Evolutionary conservation across 2,329 filamentous ascomycete genomes (phyloP).

Genomic region (Cercospora canescens): DNA sequence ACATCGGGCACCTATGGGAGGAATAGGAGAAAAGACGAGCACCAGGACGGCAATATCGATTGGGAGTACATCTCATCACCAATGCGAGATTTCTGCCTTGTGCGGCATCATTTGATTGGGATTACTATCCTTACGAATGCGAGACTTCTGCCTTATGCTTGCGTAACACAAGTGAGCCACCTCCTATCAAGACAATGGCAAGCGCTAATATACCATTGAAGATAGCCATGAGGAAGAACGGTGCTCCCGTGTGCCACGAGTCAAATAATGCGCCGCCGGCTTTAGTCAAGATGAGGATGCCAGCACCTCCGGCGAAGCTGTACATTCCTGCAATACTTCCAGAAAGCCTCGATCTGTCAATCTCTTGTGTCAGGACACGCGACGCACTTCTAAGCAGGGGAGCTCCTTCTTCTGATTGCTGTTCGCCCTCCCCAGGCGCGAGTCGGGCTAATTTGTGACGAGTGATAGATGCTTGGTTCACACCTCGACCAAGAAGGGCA

Average conservation of each 20-base stretch:
- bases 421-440: neutral
- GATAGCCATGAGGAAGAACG: constrained; percentile 90
- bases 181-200: constrained; percentile 32
- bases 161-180: constrained; percentile 11
- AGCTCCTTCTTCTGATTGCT: constrained; percentile 26
- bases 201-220: constrained; percentile 78
- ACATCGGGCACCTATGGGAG: neutral
- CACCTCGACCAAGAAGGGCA: constrained; percentile 79
- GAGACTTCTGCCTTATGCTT: neutral
- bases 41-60: neutral
- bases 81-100: neutral
- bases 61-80: neutral
- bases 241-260: constrained; percentile 67
- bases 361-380: neutral
- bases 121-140: neutral
- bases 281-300: constrained; percentile 90
- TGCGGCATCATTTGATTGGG: neutral
- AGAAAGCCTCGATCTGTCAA: constrained; percentile 63
- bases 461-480: constrained; percentile 50
- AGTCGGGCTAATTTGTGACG: constrained; percentile 14
- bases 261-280: constrained; percentile 87
- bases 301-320: constrained; percentile 83
- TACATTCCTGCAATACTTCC: constrained; percentile 95
- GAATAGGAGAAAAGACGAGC: neutral
- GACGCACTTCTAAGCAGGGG: constrained; percentile 25